A percentile compares a stretch with the other conserved stretches of the same genome.
Conservation (phyloP, 139 green algal genomes). For the Chlorella ohadii region DNA sequence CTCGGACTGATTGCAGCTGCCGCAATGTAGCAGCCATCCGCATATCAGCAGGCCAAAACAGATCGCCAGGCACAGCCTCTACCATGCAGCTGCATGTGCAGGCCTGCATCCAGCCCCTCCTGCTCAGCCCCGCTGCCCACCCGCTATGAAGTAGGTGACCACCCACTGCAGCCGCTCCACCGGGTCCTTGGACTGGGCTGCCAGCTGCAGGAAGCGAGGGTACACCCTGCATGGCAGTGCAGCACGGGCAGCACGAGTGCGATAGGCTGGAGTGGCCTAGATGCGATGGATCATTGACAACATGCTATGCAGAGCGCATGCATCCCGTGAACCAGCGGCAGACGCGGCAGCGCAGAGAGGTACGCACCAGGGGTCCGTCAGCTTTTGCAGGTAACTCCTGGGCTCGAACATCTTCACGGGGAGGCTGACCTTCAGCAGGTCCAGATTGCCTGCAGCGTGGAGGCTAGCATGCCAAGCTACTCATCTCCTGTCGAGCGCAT, state of each 20-base stretch:
- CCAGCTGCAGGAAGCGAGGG: conserved; percentile 57
- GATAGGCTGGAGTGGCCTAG: no score
- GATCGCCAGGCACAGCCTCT: no score
- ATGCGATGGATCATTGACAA: no score
- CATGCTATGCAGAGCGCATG: no score
- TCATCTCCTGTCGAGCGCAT: no score
- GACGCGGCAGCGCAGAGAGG: no score
- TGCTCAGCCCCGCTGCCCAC: neutral
- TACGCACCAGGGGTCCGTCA: conserved; percentile 78
- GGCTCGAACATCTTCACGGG: conserved; percentile 88
- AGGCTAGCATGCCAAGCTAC: no score
- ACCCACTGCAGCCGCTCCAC: conserved; percentile 76
- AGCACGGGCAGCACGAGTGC: no score
- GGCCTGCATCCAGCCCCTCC: no score
- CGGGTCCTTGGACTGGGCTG: conserved; percentile 55
- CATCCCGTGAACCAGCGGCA: no score
- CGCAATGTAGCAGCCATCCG: neutral
- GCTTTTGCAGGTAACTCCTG: conserved; percentile 87
- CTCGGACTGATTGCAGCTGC: neutral
- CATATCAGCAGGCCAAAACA: no score
- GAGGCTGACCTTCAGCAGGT: conserved; percentile 85
- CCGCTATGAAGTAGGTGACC: conserved; percentile 79
- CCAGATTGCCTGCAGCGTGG: conserved; percentile 67
- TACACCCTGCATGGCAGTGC: conserved; percentile 40
- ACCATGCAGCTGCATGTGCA: no score